These are phyloP conservation scores for Cladosporium sp. DNA, from an alignment of 2,329 filamentous ascomycete genomes.

Conservation along the genomic window DNA sequence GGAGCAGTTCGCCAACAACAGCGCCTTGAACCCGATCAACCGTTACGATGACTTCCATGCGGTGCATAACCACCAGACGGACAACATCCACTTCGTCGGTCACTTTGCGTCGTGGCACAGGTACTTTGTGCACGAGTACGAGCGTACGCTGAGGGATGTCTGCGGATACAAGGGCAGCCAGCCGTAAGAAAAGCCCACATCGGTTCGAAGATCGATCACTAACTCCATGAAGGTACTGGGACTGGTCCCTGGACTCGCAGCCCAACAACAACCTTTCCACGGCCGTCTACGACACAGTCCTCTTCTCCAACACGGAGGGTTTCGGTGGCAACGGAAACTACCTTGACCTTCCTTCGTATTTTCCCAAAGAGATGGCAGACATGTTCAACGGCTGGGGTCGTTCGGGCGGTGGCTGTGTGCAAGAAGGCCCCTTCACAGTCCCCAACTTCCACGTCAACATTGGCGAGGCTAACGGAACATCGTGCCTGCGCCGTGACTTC, in stretches of 20 bases:
- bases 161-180: conserved; percentile 30
- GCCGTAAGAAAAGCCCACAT: not conserved
- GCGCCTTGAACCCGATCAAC: conserved; percentile 17
- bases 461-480: conserved; percentile 19
- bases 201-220: conserved; percentile 4
- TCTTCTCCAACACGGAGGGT: conserved; percentile 19
- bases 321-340: conserved; percentile 29
- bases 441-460: conserved; percentile 19
- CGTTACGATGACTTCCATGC: conserved; percentile 34
- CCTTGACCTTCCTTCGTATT: not conserved
- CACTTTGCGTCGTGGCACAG: conserved; percentile 34
- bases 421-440: conserved; percentile 33
- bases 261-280: conserved; percentile 22
- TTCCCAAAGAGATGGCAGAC: conserved; percentile 10
- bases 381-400: conserved; percentile 8
- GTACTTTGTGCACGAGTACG: conserved; percentile 33
- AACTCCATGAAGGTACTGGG: conserved; percentile 29
- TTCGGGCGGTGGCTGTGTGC: conserved; percentile 27
- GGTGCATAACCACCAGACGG: conserved; percentile 29
- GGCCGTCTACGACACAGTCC: conserved; percentile 23
- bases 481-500: conserved; percentile 14
- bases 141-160: conserved; percentile 27
- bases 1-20: conserved; percentile 22
- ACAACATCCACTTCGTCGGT: conserved; percentile 28
- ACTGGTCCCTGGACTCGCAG: conserved; percentile 32